A percentile compares a stretch with the other conserved stretches of the same genome.
Conservation (phyloP, 139 green algal genomes). For the Volvox reticuliferus region DNA sequence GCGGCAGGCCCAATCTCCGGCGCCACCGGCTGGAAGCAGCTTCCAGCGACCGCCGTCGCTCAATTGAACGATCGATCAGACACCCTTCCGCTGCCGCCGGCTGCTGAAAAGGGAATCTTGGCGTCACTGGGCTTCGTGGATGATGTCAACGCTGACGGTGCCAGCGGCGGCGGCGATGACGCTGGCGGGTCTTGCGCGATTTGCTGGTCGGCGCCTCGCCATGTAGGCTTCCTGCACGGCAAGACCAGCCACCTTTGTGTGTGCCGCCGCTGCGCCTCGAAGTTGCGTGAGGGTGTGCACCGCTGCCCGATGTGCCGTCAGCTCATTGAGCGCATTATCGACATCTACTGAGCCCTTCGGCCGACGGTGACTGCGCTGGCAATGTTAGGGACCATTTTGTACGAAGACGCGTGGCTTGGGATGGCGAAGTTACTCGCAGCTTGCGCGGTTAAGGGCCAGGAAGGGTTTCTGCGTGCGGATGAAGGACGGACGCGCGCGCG, state of each 20-base stretch:
- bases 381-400: no score
- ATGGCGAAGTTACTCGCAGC: no score
- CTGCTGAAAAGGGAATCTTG: slow-evolving; percentile 19
- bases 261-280: slow-evolving; percentile 45
- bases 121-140: slow-evolving; percentile 43
- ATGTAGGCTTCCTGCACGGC: slow-evolving; percentile 48
- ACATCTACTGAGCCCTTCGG: slow-evolving; percentile 31
- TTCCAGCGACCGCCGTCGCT: not conserved
- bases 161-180: not conserved
- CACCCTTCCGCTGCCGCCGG: slow-evolving; percentile 6
- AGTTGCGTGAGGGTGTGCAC: slow-evolving; percentile 48
- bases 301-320: slow-evolving; percentile 50
- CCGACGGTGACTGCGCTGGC: no score
- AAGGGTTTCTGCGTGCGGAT: no score
- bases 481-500: no score
- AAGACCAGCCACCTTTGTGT: slow-evolving; percentile 49
- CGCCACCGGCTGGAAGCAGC: not conserved
- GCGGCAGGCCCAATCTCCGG: slow-evolving; percentile 6
- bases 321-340: slow-evolving; percentile 51
- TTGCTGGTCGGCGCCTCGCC: slow-evolving; percentile 45
- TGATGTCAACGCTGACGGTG: not conserved
- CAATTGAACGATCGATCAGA: not conserved
- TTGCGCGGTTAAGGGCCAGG: no score
- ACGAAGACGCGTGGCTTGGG: no score
- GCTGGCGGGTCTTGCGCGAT: slow-evolving; percentile 12